These are phyloP conservation scores for Aspergillus bombycis DNA, from an alignment of 2,329 filamentous ascomycete species.

Conservation along the genomic window DNA sequence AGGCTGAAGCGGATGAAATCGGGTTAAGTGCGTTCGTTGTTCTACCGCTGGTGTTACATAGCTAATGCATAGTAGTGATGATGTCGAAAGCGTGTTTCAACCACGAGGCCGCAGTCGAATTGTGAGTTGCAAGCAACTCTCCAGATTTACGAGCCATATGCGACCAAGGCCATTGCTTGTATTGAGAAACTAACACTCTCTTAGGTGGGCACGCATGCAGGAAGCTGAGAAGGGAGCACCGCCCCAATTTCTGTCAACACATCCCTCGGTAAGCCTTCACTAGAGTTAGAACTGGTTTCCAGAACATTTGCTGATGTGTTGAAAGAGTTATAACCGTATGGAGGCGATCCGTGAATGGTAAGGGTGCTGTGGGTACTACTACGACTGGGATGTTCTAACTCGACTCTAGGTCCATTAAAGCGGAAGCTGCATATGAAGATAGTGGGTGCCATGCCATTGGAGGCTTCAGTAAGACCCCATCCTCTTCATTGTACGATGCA, in stretches of 20 bases:
- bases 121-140: slow-evolving; percentile 42
- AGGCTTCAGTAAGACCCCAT: slow-evolving; percentile 30
- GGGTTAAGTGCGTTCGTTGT: slow-evolving; percentile 49
- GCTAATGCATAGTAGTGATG: slow-evolving; percentile 51
- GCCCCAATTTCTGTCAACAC: slow-evolving; percentile 63
- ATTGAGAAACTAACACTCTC: slow-evolving; percentile 4
- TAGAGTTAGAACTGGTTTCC: background rate
- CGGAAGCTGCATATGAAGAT: slow-evolving; percentile 42
- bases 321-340: slow-evolving; percentile 55
- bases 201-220: slow-evolving; percentile 56
- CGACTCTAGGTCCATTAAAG: slow-evolving; percentile 41
- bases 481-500: background rate
- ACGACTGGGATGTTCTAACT: slow-evolving; percentile 17
- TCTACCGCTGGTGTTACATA: background rate
- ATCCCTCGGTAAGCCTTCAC: slow-evolving; percentile 52
- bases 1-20: slow-evolving; percentile 64
- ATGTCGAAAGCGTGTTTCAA: slow-evolving; percentile 66
- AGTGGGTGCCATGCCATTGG: slow-evolving; percentile 40
- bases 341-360: slow-evolving; percentile 59
- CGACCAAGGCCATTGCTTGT: background rate
- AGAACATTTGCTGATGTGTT: slow-evolving; percentile 8
- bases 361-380: background rate
- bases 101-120: slow-evolving; percentile 56
- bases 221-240: slow-evolving; percentile 47
- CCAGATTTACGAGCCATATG: background rate